Evolutionary conservation across 305 asterid species (phyloP), one percentile per base, ranked within the genome.

Genomic region (Fraxinus baroniana): DNA sequence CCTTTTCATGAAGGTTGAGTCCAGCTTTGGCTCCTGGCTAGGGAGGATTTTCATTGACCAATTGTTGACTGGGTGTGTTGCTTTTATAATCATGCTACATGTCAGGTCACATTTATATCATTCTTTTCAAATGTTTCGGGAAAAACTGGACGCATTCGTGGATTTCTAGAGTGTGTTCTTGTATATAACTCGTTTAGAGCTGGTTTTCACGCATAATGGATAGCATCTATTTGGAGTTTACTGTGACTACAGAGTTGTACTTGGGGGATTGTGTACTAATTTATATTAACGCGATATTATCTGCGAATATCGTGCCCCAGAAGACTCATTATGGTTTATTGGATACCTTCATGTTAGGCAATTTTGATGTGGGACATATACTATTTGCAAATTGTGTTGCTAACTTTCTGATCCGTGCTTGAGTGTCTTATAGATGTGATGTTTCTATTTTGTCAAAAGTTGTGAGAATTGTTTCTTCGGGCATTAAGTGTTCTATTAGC

Each of bases 361-460:
- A 75, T 85, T 90, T 92, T 89, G 89, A 79, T 87, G 88, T 81
- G 89, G 80, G 82, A 89, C 86, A 80, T 81, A 86, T 90, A 87
- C 88, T 71, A 39, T 79, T 72, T 84, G 87, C 79, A 81, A 84
- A 84, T 70, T 60, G 76, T 80, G 79, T n/a, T 78, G 1, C 52
- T 77, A 9, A 24, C 15, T 66, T 26, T 30, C 24, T 24, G 41
- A 24, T 66, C 20, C 74, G 17, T 57, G 20, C 68, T 57, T 22
- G 24, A 49, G 66, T 57, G 18, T 57, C 68, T 57, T 7, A 20
- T 57, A 57, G 68, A 20, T 18, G 7, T 57, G 68, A 18, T 18
- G 68, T 57, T 57, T 57, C 3, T 5, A n/a, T n/a, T 57, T 57
- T 18, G 68, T 57, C 26, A 18, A 57, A 18, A 18, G 68, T 6